These are phyloP conservation scores for Beauveria caledonica DNA, from an alignment of 2,329 filamentous ascomycete genomes.

Conservation along the genomic window DNA sequence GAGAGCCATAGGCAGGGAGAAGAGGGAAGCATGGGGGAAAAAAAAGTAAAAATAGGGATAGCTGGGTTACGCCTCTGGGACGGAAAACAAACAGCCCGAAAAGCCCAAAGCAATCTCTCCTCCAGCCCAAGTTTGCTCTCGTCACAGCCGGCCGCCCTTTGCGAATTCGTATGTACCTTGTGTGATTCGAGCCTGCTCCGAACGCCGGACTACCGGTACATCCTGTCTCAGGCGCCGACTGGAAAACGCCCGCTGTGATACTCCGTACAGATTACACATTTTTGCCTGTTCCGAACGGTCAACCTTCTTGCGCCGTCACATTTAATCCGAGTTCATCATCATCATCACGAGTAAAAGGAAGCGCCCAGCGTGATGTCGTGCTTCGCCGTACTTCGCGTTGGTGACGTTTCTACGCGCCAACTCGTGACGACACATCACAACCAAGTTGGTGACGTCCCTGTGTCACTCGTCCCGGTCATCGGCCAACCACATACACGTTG, in stretches of 20 bases:
- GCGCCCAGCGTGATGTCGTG: neutral
- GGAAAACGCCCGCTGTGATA: neutral
- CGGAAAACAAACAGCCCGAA: neutral
- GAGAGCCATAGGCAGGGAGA: neutral
- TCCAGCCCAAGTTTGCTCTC: conserved; percentile 2
- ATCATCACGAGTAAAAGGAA: neutral
- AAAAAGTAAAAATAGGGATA: neutral
- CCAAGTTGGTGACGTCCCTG: neutral
- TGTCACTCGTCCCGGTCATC: neutral
- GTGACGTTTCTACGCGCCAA: neutral
- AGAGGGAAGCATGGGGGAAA: neutral
- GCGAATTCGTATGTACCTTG: neutral
- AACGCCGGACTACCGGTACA: neutral
- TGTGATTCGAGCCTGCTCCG: neutral
- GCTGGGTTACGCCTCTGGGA: no score
- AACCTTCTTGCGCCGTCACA: neutral
- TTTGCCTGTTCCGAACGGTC: no score
- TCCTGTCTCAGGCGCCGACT: neutral
- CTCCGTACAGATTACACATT: neutral
- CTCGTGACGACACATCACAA: neutral
- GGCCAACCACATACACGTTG: conserved; percentile 2
- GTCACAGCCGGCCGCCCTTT: neutral
- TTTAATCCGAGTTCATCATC: no score
- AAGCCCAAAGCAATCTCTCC: neutral
- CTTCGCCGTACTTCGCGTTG: neutral